A percentile compares a stretch with the other conserved stretches of the same genome.
phyloP scores from a whole-genome alignment of 2,329 filamentous ascomycete species.

The Cladosporium sp. region DNA sequence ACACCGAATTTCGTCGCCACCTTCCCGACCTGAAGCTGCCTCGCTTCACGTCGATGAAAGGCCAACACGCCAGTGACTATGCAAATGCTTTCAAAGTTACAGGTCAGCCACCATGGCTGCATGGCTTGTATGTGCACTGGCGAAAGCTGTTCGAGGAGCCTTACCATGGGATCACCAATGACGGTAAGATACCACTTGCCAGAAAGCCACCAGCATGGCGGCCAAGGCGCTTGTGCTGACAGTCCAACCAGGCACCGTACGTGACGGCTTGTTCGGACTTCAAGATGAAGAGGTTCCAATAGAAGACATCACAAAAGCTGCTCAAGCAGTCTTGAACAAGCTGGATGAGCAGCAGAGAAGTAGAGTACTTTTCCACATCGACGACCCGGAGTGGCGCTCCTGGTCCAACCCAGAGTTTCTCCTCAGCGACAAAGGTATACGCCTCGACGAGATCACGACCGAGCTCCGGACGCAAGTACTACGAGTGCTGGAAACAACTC shows the following conservation, averaged over 20 bases:
- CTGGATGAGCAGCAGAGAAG: constrained; percentile 53
- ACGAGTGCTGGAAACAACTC: constrained; percentile 55
- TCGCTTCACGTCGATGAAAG: constrained; percentile 1
- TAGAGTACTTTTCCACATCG: constrained; percentile 60
- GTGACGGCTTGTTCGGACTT: constrained; percentile 36
- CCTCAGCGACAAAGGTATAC: constrained; percentile 66
- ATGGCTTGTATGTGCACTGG: constrained; percentile 24
- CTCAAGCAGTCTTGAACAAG: constrained; percentile 47
- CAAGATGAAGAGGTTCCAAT: constrained; percentile 67
- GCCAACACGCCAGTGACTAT: constrained; percentile 1
- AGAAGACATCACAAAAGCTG: constrained; percentile 54
- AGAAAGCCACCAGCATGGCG: background rate
- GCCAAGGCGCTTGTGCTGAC: background rate
- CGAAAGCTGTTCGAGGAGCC: constrained; percentile 54
- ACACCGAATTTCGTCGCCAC: background rate
- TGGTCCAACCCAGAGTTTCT: constrained; percentile 75
- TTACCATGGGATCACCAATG: constrained; percentile 68
- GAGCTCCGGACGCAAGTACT: constrained; percentile 54
- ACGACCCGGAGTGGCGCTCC: constrained; percentile 70
- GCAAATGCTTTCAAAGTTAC: constrained; percentile 25
- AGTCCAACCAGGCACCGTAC: constrained; percentile 24
- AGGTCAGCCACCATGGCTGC: background rate
- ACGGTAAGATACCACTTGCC: constrained; percentile 50
- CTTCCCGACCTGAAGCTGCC: background rate
- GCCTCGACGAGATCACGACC: constrained; percentile 63